phyloP scores from a whole-genome alignment of 2,329 filamentous ascomycete genomes.

The Penicillium verrucosum region DNA sequence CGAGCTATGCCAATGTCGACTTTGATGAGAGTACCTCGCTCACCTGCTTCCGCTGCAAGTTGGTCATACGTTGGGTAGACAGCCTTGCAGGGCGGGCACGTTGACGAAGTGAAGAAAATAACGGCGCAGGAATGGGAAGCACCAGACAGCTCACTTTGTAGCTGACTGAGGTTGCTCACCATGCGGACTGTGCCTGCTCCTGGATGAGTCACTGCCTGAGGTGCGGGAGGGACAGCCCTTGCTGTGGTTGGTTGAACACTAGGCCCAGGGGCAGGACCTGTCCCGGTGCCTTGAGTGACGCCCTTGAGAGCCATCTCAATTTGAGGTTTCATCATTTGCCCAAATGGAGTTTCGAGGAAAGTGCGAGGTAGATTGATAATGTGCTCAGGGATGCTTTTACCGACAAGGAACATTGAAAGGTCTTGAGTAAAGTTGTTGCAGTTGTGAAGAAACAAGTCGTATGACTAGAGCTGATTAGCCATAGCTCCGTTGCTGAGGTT shows the following conservation, averaged over 20 bases:
- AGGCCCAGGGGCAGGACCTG: constrained; percentile 20
- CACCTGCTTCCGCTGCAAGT: constrained; percentile 68
- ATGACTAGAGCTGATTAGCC: constrained; percentile 56
- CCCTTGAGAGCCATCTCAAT: constrained; percentile 63
- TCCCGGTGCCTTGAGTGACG: constrained; percentile 57
- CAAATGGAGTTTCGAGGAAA: constrained; percentile 81
- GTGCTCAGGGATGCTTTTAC: constrained; percentile 80
- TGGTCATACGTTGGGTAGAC: constrained; percentile 80
- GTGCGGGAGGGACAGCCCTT: constrained; percentile 10
- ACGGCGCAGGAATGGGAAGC: constrained; percentile 69
- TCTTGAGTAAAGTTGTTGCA: constrained; percentile 98
- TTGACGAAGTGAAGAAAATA: constrained; percentile 89
- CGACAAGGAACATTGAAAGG: constrained; percentile 82
- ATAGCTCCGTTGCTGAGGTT: not conserved
- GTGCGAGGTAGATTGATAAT: constrained; percentile 82
- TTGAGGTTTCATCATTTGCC: constrained; percentile 80
- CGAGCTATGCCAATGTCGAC: constrained; percentile 70
- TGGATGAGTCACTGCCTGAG: constrained; percentile 14
- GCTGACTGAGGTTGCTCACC: constrained; percentile 56
- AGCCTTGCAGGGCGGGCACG: constrained; percentile 77
- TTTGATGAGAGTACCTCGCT: constrained; percentile 72
- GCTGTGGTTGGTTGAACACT: constrained; percentile 12
- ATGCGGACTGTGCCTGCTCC: constrained; percentile 55
- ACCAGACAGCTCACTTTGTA: constrained; percentile 58
- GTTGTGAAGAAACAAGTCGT: constrained; percentile 86